Percentiles rank a stretch among this genome's conserved stretches.
These are phyloP conservation scores for Rhododendron simsii DNA, from an alignment of 148 eudicot genomes.

Conservation along the genomic window DNA sequence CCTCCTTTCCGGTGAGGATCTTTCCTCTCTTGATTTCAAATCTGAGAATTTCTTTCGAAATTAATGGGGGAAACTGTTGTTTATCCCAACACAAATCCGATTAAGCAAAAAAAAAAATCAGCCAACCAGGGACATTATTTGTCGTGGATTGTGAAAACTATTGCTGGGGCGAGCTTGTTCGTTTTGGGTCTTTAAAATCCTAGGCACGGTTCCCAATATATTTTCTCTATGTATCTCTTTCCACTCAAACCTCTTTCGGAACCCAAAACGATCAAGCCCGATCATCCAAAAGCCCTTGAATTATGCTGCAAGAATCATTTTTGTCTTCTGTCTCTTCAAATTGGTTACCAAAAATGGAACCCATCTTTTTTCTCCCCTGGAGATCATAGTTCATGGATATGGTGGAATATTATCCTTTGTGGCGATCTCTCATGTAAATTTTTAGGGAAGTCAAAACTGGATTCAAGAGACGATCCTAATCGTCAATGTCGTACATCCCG, in stretches of 20 bases:
- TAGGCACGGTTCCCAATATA: no score
- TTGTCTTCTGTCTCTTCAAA: not conserved
- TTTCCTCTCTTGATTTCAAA: no score
- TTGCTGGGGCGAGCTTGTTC: not conserved
- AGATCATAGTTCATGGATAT: not conserved
- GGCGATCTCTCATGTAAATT: not conserved
- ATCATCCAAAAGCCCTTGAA: not conserved
- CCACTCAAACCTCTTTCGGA: no score
- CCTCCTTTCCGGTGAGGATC: no score
- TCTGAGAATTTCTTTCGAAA: no score
- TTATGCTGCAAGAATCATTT: not conserved
- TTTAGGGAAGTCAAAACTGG: not conserved
- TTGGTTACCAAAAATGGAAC: not conserved
- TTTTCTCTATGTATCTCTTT: no score
- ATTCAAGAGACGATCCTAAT: no score
- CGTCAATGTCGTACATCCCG: not conserved
- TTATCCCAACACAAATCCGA: not conserved
- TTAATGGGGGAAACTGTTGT: no score
- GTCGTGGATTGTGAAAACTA: not conserved
- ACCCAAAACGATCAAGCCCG: not conserved
- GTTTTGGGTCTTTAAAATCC: no score
- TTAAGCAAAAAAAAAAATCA: not conserved
- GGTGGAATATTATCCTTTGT: not conserved
- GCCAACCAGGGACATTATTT: not conserved
- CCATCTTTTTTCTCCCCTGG: not conserved